A percentile compares a stretch with the other conserved stretches of the same genome.
Conservation (phyloP, 805 yeast species). For the Jamesozyma jinghongensis region DNA sequence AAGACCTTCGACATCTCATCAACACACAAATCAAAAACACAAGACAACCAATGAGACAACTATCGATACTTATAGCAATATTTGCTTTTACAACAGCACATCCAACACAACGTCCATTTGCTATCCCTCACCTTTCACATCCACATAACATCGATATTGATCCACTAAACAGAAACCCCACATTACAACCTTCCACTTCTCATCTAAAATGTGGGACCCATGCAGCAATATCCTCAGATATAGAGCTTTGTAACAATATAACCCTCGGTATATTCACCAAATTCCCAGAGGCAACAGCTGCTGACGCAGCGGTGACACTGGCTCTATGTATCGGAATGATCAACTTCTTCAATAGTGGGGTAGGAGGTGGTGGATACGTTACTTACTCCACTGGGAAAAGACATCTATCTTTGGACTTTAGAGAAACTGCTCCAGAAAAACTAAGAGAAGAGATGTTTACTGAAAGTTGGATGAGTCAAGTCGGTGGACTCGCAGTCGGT, state of each 20-base stretch:
- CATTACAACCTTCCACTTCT: slow-evolving; percentile 28
- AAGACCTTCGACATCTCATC: too few relatives aligned
- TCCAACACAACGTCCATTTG: neutral
- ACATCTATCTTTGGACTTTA: slow-evolving; percentile 61
- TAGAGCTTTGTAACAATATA: slow-evolving; percentile 29
- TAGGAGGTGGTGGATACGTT: slow-evolving; percentile 88
- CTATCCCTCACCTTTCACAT: slow-evolving; percentile 3
- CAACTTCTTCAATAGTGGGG: slow-evolving; percentile 76
- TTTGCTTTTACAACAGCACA: too few relatives aligned
- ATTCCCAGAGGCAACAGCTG: slow-evolving; percentile 59
- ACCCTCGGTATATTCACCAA: slow-evolving; percentile 23
- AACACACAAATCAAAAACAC: too few relatives aligned
- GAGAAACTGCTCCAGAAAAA: slow-evolving; percentile 74
- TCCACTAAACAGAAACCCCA: slow-evolving; percentile 31
- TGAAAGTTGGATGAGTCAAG: slow-evolving; percentile 37
- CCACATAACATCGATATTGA: slow-evolving; percentile 33
- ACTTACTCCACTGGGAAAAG: slow-evolving; percentile 30
- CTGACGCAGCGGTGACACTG: slow-evolving; percentile 86
- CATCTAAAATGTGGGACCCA: slow-evolving; percentile 20
- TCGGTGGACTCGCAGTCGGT: slow-evolving; percentile 84
- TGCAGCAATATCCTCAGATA: slow-evolving; percentile 32
- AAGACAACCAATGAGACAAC: too few relatives aligned
- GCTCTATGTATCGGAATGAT: slow-evolving; percentile 82
- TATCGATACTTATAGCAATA: too few relatives aligned
- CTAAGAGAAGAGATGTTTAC: slow-evolving; percentile 61